Base-by-base conservation (phyloP, 179 eudicot genomes). In the Silene noctiflora region DNA sequence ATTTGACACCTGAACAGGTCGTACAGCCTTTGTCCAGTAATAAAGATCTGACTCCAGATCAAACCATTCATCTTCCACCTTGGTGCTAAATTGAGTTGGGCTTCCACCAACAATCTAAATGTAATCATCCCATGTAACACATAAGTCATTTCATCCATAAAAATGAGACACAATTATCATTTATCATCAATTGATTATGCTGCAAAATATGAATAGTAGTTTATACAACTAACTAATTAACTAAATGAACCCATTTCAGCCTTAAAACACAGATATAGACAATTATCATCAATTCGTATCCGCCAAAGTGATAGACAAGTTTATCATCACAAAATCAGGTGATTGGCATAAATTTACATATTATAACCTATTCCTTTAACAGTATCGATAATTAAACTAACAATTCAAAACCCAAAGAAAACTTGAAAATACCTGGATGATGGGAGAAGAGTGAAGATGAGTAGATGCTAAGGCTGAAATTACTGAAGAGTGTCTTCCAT, bases 1-100 rank as follows among this genome's bases (percentile, higher is more conserved):
- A 24, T 51, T 51, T 65, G 78, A 71, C 72, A 89, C 98, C 95
- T 95, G 97, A 80, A 95, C 91, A 62, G 99, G 99, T 22, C 97
- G 93, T 67, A 93, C 73, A n/a, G 89, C 22, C 80, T 89, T 89
- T 48, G 96, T 91, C 97, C 99, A 95, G 83, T 92, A 85, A 84
- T 83, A 70, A 79, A 95, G 91, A 78, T 92, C 96, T 6, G 84
- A 73, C n/a, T 93, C 97, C 39, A 89, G 83, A 84, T 88, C 89
- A 68, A 73, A 61, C 97, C 96, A 92, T 81, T 85, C 88, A 84
- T 85, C 87, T 77, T 86, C 95, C 25, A 73, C 84, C 73, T 69
- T 64, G 21, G 39, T 75, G 80, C 35, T 79, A 74, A 74, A 67
- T 80, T 73, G 81, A 42, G 77, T 79, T 11, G 81, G 76, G 81